phyloP scores from a whole-genome alignment of 2,329 filamentous ascomycete genomes.

The Colletotrichum lentis region DNA sequence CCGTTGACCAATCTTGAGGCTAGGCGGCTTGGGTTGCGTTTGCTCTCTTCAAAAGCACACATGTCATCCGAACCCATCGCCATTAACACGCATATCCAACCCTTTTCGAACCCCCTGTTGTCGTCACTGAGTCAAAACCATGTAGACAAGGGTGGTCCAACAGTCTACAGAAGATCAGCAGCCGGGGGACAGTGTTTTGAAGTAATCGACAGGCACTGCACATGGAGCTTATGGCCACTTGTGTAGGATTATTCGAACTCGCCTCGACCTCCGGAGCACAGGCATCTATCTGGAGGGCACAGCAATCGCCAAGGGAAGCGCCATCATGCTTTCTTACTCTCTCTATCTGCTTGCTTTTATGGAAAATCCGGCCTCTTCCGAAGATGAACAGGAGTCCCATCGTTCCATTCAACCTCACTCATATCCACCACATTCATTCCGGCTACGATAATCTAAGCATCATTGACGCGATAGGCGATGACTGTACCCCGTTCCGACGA shows the following conservation, averaged over 20 bases:
- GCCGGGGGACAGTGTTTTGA: background rate
- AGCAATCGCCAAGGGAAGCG: background rate
- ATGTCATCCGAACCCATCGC: conserved; percentile 1
- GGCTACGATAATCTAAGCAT: background rate
- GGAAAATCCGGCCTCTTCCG: background rate
- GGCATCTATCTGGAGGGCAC: background rate
- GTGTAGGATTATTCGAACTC: conserved; percentile 9
- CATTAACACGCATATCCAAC: too few relatives aligned
- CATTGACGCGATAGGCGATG: background rate
- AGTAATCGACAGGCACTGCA: background rate
- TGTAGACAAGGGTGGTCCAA: background rate
- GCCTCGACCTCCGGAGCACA: background rate
- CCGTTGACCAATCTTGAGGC: conserved; percentile 2
- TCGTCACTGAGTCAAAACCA: background rate
- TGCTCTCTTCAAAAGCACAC: background rate
- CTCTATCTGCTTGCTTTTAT: background rate
- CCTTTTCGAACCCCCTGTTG: background rate
- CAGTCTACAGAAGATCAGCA: background rate
- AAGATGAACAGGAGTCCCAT: background rate
- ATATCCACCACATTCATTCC: background rate
- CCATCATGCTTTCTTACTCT: background rate
- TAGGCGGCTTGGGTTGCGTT: background rate
- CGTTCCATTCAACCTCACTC: background rate
- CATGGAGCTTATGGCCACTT: background rate
- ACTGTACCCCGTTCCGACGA: background rate